Percentiles rank a stretch among this genome's conserved stretches.
Conservation (phyloP, 495 filamentous ascomycete species). For the Lasiosphaeris hirsuta region DNA sequence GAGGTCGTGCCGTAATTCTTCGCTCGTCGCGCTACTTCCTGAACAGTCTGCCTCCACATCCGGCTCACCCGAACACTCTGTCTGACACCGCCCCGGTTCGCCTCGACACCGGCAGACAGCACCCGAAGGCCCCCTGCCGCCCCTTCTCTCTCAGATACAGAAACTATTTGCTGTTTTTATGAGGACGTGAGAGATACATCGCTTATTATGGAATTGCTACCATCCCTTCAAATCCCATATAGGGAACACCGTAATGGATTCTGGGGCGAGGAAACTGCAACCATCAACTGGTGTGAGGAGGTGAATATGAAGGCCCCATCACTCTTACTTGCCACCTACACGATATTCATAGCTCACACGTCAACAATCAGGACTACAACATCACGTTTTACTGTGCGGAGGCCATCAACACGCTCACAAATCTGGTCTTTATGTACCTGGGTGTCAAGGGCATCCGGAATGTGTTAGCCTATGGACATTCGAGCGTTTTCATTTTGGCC, state of each 20-base stretch:
- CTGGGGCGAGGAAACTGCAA: constrained; percentile 85
- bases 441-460: constrained; percentile 69
- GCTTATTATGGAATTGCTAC: constrained; percentile 14
- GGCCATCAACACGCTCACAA: constrained; percentile 63
- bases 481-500: constrained; percentile 66
- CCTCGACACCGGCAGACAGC: too few relatives aligned
- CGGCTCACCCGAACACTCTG: too few relatives aligned
- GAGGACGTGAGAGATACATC: too few relatives aligned
- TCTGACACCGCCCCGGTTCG: too few relatives aligned
- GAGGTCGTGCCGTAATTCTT: too few relatives aligned
- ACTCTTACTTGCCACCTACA: background rate
- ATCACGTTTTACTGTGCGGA: constrained; percentile 48
- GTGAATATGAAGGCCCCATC: constrained; percentile 38
- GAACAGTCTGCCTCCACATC: too few relatives aligned
- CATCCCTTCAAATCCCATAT: constrained; percentile 57
- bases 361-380: constrained; percentile 41
- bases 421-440: constrained; percentile 71
- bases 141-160: too few relatives aligned
- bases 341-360: constrained; percentile 4
- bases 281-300: constrained; percentile 93
- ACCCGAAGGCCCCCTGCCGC: too few relatives aligned
- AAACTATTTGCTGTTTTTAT: too few relatives aligned
- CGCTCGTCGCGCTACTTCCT: too few relatives aligned
- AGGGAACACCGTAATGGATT: constrained; percentile 64
- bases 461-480: constrained; percentile 67